phyloP scores from a whole-genome alignment of 2,329 filamentous ascomycete species.

The Fusarium ambrosium region DNA sequence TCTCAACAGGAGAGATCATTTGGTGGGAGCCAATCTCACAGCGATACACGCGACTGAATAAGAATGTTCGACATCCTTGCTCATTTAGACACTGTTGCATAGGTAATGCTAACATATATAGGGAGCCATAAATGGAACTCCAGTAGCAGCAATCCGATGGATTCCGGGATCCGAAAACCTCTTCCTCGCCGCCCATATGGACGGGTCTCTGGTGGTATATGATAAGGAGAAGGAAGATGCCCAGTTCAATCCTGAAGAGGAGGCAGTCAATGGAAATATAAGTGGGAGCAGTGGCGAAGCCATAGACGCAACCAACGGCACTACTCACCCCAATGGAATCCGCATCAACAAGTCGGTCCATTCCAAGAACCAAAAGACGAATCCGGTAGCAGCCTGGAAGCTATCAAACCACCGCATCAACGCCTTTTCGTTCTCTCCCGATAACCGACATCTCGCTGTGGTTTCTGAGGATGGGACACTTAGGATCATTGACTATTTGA shows the following conservation, averaged over 20 bases:
- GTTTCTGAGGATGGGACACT: constrained; percentile 93
- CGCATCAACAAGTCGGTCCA: constrained; percentile 91
- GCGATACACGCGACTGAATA: constrained; percentile 95
- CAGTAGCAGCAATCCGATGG: constrained; percentile 91
- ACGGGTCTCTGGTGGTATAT: constrained; percentile 92
- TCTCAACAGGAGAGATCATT: constrained; percentile 95
- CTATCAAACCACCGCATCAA: constrained; percentile 92
- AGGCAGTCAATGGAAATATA: constrained; percentile 62
- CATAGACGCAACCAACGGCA: constrained; percentile 52
- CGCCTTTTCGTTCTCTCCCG: constrained; percentile 91
- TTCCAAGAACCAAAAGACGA: constrained; percentile 92
- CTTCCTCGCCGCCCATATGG: constrained; percentile 92
- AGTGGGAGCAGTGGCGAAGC: constrained; percentile 58
- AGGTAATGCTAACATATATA: constrained; percentile 51
- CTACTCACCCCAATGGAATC: constrained; percentile 62
- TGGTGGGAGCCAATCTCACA: constrained; percentile 99
- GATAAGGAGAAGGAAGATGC: constrained; percentile 97
- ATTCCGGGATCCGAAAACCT: constrained; percentile 93
- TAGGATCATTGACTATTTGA: constrained; percentile 90
- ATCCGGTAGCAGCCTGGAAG: constrained; percentile 94
- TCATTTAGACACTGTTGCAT: not conserved
- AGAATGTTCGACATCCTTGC: constrained; percentile 74
- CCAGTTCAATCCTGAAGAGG: constrained; percentile 79
- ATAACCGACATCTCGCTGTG: constrained; percentile 87
- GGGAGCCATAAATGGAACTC: constrained; percentile 88